These are phyloP conservation scores for Saturnispora sanitii DNA, from an alignment of 805 yeast genomes.

Conservation along the genomic window DNA sequence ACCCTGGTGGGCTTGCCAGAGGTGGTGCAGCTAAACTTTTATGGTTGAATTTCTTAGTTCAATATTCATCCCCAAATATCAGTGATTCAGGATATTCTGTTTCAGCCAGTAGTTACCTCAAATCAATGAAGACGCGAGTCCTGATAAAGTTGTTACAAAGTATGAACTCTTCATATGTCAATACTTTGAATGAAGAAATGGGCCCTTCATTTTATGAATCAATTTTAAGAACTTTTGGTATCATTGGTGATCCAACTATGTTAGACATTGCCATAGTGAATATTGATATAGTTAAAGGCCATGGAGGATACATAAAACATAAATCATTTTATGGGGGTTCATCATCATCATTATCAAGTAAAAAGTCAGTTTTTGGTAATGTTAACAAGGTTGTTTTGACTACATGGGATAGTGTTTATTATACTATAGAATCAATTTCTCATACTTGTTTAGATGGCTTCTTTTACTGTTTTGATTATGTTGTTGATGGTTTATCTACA, in stretches of 20 bases:
- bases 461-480: neutral
- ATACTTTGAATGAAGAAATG: slow-evolving; percentile 12
- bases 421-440: neutral
- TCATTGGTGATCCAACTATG: slow-evolving; percentile 7
- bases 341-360: neutral
- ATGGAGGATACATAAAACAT: slow-evolving; percentile 4
- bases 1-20: slow-evolving; percentile 3
- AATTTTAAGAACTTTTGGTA: slow-evolving; percentile 10
- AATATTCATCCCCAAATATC: neutral
- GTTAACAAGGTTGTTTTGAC: neutral
- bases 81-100: slow-evolving; percentile 4
- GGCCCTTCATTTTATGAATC: slow-evolving; percentile 5
- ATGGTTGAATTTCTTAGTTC: slow-evolving; percentile 9
- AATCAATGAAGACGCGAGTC: slow-evolving; percentile 1
- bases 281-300: slow-evolving; percentile 13
- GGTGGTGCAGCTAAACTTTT: slow-evolving; percentile 8
- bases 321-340: neutral
- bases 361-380: slow-evolving; percentile 1
- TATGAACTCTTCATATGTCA: slow-evolving; percentile 5
- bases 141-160: neutral
- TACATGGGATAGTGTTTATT: neutral
- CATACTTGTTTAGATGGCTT: neutral
- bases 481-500: neutral
- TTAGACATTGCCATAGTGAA: slow-evolving; percentile 23
- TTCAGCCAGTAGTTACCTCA: neutral